phyloP scores from a whole-genome alignment of 306 rosid species.

The Trifolium pratense region DNA sequence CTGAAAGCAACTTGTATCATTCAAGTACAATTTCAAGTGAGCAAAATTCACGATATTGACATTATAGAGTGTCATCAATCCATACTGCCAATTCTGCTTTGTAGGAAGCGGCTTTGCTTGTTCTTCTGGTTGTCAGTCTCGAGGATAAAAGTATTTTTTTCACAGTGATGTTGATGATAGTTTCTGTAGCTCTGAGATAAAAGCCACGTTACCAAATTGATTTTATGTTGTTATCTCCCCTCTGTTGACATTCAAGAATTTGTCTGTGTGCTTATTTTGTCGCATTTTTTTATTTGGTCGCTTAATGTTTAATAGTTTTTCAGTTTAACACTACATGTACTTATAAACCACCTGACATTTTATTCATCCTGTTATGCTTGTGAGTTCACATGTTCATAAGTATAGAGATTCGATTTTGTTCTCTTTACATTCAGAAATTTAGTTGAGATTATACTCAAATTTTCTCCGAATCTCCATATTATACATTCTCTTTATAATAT shows the following conservation, averaged over 20 bases:
- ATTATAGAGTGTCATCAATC: not conserved
- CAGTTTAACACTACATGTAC: not conserved
- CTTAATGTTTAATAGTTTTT: not conserved
- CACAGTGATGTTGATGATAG: not conserved
- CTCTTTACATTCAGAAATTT: not conserved
- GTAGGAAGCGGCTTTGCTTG: not conserved
- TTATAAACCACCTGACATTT: not conserved
- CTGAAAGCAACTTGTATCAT: not conserved
- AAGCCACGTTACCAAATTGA: not conserved
- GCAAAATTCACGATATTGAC: not conserved
- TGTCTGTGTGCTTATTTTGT: not conserved
- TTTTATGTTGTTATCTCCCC: not conserved
- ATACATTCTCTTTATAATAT: conserved; percentile 3
- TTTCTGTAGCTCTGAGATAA: not conserved
- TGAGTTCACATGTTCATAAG: not conserved
- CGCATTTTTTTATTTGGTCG: not conserved
- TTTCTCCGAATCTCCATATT: not conserved
- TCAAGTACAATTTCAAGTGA: not conserved
- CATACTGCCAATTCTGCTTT: not conserved
- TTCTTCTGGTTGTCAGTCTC: not conserved
- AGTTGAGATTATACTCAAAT: not conserved
- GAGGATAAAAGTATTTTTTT: not conserved
- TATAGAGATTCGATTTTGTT: not conserved
- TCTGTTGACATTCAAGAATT: not conserved
- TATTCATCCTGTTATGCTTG: not conserved